Conservation (phyloP, 208 protist species). For the Naegleria gruberi region DNA sequence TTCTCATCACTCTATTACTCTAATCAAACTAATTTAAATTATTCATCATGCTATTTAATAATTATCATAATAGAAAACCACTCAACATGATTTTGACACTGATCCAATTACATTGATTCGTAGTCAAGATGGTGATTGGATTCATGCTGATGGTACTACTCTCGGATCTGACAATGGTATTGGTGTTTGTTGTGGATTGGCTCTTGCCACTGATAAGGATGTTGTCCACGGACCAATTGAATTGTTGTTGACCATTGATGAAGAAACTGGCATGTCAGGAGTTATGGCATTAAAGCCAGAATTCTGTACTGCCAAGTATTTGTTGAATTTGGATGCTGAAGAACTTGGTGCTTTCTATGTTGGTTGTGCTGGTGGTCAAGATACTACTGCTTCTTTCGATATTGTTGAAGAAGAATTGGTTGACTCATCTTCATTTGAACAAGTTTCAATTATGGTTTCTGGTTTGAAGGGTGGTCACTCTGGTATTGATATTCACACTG, state of each 20-base stretch:
- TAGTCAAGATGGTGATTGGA: not conserved
- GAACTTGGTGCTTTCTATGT: not conserved
- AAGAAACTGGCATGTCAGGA: not conserved
- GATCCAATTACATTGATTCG: not conserved
- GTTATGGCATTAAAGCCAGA: not conserved
- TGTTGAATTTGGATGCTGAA: slow-evolving; percentile 6
- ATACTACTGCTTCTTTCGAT: not conserved
- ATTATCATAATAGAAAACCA: not conserved
- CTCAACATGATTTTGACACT: slow-evolving; percentile 2
- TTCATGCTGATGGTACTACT: slow-evolving; percentile 14
- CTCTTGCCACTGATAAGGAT: slow-evolving; percentile 24
- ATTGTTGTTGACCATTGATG: not conserved
- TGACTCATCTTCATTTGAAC: not conserved
- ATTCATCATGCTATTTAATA: too few relatives aligned
- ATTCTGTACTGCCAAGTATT: not conserved
- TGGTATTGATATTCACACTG: slow-evolving; percentile 32
- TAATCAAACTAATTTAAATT: too few relatives aligned
- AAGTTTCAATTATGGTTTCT: not conserved
- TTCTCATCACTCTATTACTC: not conserved
- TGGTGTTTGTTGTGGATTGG: slow-evolving; percentile 19
- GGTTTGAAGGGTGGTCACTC: slow-evolving; percentile 29
- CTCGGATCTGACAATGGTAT: slow-evolving; percentile 35
- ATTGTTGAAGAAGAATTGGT: not conserved
- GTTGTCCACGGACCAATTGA: not conserved
- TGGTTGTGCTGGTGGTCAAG: slow-evolving; percentile 5